Conservation (phyloP, 768 basidiomycete species). For the Amanita molliuscula region DNA sequence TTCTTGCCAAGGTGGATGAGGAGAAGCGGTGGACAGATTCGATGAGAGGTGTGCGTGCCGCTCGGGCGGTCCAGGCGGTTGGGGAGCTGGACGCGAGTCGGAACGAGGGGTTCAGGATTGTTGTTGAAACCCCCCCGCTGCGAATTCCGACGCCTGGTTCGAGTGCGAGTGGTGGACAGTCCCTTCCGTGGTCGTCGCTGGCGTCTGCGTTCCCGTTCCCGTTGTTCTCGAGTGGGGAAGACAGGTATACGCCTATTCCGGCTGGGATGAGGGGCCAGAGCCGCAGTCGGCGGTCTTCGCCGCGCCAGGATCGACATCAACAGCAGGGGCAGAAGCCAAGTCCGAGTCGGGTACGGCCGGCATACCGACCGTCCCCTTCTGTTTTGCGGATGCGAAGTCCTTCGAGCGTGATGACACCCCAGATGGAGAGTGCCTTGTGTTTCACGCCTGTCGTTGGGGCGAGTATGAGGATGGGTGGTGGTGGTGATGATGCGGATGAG, state of each 20-base stretch:
- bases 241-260: slow-evolving; percentile 3
- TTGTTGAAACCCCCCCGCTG: slow-evolving; percentile 17
- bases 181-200: slow-evolving; percentile 1
- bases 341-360: background rate
- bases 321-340: background rate
- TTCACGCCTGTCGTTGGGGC: slow-evolving; percentile 28
- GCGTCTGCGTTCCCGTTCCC: slow-evolving; percentile 3
- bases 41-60: slow-evolving; percentile 16
- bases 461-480: slow-evolving; percentile 1
- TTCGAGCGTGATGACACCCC: slow-evolving; percentile 43
- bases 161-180: background rate
- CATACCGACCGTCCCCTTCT: slow-evolving; percentile 10
- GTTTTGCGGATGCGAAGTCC: slow-evolving; percentile 43
- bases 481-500: slow-evolving; percentile 1
- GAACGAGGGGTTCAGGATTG: slow-evolving; percentile 12
- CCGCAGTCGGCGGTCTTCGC: background rate
- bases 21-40: slow-evolving; percentile 23
- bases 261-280: background rate
- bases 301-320: background rate
- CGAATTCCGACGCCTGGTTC: background rate
- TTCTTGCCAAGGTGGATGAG: slow-evolving; percentile 31
- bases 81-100: slow-evolving; percentile 1
- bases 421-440: slow-evolving; percentile 44
- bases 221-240: background rate
- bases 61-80: slow-evolving; percentile 9